Evolutionary conservation across 2,329 filamentous ascomycete species (phyloP), one percentile per base, ranked within the genome.

Genomic region (Neopestalotiopsis sp.): DNA sequence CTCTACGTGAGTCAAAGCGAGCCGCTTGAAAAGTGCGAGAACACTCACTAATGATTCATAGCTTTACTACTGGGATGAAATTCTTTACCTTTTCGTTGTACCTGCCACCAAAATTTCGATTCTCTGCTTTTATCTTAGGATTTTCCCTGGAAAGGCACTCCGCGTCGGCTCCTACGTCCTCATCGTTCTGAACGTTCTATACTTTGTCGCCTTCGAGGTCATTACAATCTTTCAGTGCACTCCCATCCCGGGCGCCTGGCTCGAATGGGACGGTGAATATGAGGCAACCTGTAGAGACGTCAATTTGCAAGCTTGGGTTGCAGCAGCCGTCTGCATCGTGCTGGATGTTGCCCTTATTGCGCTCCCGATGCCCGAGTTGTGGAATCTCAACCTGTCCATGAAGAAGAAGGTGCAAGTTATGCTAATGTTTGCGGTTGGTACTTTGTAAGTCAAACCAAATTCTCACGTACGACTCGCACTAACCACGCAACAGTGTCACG

Each of bases 81-180:
- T 66, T 14, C 17, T 66, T 13, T 66, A 66, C 32, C n/a, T 40
- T 24, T n/a, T 34, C 20, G 52, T 40, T 17, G 17, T 66, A 9
- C 45, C 64, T 9, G 30, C 74, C 17, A 72, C 71, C 45, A 76
- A 76, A 42, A 71, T 74, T 42, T 75, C 72, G 20, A 75, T 76
- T 59, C 72, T 76, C 7, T 69, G 73, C 17, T 74, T 75, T 61
- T 76, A 76, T 67, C 68, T 73, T n/a, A 69, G 69, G 9, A 71
- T 76, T 60, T 75, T 75, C 40, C 49, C 67, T 17, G 52, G 32
- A 42, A 69, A 67, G 28, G 66, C 58, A 20, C 56, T 56, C 7
- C 59, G 65, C 40, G 14, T 40, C 7, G 62, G n/a, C 20, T 17
- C 40, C 34, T 74, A 69, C 64, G 59, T 42, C 28, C 69, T 75